A percentile compares a stretch with the other conserved stretches of the same genome.
These are phyloP conservation scores for Closterium sp. DNA, from an alignment of 139 green algal genomes.

Conservation along the genomic window DNA sequence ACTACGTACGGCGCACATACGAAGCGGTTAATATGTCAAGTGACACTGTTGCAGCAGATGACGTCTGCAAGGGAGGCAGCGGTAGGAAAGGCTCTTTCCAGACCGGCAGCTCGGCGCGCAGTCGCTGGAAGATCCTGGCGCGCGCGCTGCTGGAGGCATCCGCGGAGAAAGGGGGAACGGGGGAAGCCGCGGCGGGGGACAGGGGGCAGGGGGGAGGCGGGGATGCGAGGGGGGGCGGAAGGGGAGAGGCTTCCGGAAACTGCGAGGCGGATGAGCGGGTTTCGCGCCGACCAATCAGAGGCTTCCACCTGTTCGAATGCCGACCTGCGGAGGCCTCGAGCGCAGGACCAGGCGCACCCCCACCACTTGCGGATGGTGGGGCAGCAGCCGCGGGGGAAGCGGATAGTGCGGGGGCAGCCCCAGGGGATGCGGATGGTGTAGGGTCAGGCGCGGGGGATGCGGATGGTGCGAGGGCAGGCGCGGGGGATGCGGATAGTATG, in stretches of 20 bases:
- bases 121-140: background rate
- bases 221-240: background rate
- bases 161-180: background rate
- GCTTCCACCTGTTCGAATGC: background rate
- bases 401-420: background rate
- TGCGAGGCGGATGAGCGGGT: background rate
- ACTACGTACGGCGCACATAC: background rate
- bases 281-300: background rate
- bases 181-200: background rate
- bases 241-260: background rate
- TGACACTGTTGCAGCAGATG: background rate
- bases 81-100: background rate
- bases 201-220: background rate
- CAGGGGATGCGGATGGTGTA: background rate
- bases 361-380: background rate
- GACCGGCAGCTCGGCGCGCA: background rate
- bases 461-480: background rate
- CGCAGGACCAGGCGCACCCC: background rate
- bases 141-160: background rate
- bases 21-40: background rate
- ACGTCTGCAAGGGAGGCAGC: background rate
- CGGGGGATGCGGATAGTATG: too few species aligned
- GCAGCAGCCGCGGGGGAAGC: background rate
- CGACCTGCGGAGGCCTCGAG: background rate
- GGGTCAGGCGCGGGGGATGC: background rate